Conservation (phyloP, 1,284 basidiomycete species). For the Heterobasidion occidentale region DNA sequence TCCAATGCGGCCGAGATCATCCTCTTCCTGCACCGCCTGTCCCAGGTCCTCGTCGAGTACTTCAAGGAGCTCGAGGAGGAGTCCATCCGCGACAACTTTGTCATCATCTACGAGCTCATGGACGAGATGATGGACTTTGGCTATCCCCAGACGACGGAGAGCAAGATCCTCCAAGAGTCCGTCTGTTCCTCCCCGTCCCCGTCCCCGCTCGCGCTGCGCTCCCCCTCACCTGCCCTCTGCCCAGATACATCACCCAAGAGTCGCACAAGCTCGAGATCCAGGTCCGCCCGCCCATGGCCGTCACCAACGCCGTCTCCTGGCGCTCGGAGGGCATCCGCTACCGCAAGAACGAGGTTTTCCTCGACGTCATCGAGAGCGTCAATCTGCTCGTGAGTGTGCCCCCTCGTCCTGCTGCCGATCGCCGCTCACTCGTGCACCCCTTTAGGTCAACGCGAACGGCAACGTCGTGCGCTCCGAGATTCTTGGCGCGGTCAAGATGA, state of each 20-base stretch:
- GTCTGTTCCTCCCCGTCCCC: constrained; percentile 24
- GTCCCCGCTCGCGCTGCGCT: background rate
- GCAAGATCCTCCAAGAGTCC: constrained; percentile 96
- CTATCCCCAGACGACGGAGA: constrained; percentile 98
- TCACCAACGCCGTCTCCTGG: constrained; percentile 99
- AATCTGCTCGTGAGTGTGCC: constrained; percentile 70
- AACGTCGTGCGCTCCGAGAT: constrained; percentile 98
- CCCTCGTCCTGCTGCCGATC: background rate
- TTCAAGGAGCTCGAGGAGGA: constrained; percentile 99
- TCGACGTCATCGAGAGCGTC: constrained; percentile 97
- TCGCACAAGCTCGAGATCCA: constrained; percentile 91
- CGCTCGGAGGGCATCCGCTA: constrained; percentile 96
- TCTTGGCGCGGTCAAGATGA: constrained; percentile 98
- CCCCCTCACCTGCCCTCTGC: background rate
- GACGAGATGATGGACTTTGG: constrained; percentile 99
- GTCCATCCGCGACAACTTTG: constrained; percentile 97
- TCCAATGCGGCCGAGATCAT: constrained; percentile 95
- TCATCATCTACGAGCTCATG: constrained; percentile 95
- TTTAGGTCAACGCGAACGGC: constrained; percentile 90
- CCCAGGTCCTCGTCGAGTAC: constrained; percentile 90
- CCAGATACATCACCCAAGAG: constrained; percentile 97
- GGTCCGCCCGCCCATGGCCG: constrained; percentile 93
- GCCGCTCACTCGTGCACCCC: background rate
- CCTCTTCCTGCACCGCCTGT: constrained; percentile 91
- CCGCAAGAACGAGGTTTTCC: constrained; percentile 98